Conservation (phyloP, 352 stramenopile genomes). For the Phytopythium delawarense region DNA sequence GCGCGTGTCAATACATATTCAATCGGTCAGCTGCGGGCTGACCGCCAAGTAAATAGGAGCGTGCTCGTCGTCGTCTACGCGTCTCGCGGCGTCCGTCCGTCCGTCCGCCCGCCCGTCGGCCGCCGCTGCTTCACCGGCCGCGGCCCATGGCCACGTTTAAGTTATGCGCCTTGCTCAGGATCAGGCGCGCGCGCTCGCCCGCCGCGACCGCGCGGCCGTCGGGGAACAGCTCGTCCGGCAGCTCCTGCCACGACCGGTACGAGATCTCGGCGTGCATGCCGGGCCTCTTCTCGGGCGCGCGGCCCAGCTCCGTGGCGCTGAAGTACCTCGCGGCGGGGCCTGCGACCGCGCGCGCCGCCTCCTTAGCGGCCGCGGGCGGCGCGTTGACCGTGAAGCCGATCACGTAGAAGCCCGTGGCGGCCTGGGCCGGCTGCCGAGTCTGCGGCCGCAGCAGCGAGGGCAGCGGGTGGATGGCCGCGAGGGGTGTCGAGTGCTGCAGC, state of each 20-base stretch:
- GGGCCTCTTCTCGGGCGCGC: conserved; percentile 46
- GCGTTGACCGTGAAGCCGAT: conserved; percentile 56
- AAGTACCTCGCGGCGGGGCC: conserved; percentile 73
- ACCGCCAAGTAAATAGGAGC: conserved; percentile 6
- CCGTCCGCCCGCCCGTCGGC: conserved; percentile 9
- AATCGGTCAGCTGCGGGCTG: too few species aligned
- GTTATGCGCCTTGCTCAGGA: conserved; percentile 69
- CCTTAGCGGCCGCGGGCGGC: conserved; percentile 14
- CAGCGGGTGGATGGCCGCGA: conserved; percentile 66
- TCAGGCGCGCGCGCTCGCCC: conserved; percentile 74
- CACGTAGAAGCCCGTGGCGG: conserved; percentile 55
- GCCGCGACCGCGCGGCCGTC: conserved; percentile 44
- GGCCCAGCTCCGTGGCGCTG: conserved; percentile 64
- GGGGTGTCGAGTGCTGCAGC: conserved; percentile 57
- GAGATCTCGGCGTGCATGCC: conserved; percentile 58
- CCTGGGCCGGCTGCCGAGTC: not conserved
- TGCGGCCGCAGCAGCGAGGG: conserved; percentile 49
- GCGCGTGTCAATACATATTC: conserved; percentile 21
- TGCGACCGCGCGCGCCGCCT: conserved; percentile 39
- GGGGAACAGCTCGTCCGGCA: conserved; percentile 62
- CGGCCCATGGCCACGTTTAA: conserved; percentile 51
- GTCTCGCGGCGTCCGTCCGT: not conserved
- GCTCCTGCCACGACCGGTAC: conserved; percentile 64
- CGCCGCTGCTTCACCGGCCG: conserved; percentile 23
- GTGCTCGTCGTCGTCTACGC: not conserved